A percentile compares a stretch with the other conserved stretches of the same genome.
Evolutionary conservation across 352 stramenopile genomes (phyloP).

Genomic region (Phytophthora macrochlamydospora): DNA sequence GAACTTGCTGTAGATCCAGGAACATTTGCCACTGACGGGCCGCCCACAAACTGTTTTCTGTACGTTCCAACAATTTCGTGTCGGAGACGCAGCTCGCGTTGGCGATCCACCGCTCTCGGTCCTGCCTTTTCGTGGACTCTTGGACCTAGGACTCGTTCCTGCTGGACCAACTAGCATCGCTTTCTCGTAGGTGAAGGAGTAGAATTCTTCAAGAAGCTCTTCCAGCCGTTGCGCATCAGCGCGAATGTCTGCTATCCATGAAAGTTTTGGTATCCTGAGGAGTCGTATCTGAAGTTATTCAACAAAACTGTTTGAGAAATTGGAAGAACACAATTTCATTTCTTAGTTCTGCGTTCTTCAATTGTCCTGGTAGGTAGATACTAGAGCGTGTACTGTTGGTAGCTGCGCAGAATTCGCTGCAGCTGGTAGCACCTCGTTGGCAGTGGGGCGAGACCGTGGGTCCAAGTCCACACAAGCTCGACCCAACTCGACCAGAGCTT

Average conservation of each 20-base stretch:
- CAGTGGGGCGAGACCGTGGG: too few relatives aligned
- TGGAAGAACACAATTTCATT: too few relatives aligned
- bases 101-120: constrained; percentile 3
- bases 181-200: constrained; percentile 65
- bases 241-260: constrained; percentile 7
- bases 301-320: background rate
- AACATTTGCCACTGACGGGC: constrained; percentile 17
- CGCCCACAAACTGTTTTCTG: constrained; percentile 6
- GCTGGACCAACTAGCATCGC: constrained; percentile 46
- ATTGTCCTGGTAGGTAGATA: too few relatives aligned
- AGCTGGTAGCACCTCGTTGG: too few relatives aligned
- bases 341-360: too few relatives aligned
- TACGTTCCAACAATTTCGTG: constrained; percentile 3
- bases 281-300: background rate
- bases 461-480: too few relatives aligned
- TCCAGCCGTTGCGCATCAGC: constrained; percentile 30
- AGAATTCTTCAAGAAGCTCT: constrained; percentile 58
- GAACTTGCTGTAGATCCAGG: constrained; percentile 1
- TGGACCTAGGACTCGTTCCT: constrained; percentile 37
- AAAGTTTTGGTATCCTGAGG: background rate
- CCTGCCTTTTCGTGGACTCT: constrained; percentile 17
- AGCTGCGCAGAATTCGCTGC: too few relatives aligned
- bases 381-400: too few relatives aligned
- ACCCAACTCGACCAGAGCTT: too few relatives aligned
- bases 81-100: constrained; percentile 29